Evolutionary conservation across 1,284 basidiomycete species (phyloP).

Genomic region (Sutorius eximius): DNA sequence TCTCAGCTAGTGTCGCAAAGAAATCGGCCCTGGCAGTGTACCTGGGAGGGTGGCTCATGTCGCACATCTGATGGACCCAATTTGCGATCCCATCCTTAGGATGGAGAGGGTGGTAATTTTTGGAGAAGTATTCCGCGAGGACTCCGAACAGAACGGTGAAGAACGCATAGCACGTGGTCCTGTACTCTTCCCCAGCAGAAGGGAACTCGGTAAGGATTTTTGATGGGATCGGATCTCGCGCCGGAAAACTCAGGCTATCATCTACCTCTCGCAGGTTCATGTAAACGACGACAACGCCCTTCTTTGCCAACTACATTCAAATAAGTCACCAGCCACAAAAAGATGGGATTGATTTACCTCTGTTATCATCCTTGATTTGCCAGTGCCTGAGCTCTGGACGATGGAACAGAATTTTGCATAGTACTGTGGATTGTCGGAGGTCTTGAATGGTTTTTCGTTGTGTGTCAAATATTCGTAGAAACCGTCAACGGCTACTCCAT

Average conservation of each 20-base stretch:
- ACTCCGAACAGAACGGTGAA: conserved; percentile 14
- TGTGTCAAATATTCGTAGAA: neutral
- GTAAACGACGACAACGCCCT: conserved; percentile 7
- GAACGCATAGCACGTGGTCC: conserved; percentile 6
- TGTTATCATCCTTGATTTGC: conserved; percentile 19
- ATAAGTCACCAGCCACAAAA: neutral
- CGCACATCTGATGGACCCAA: neutral
- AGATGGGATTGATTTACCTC: conserved; percentile 7
- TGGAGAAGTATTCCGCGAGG: conserved; percentile 1
- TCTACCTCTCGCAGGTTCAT: conserved; percentile 14
- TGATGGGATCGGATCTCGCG: conserved; percentile 8
- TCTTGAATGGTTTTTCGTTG: neutral
- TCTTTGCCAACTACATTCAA: neutral
- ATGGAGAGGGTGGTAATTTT: neutral
- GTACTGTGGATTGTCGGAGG: no score
- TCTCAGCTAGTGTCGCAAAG: neutral
- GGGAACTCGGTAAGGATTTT: conserved; percentile 7
- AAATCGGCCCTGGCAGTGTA: neutral
- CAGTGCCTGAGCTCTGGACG: conserved; percentile 24
- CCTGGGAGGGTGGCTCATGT: neutral
- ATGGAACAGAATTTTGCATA: conserved; percentile 5
- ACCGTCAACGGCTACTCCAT: neutral
- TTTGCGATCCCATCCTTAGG: neutral
- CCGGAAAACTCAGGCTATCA: conserved; percentile 10
- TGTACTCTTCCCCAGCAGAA: neutral